Evolutionary conservation across 1,284 basidiomycete genomes (phyloP).

Genomic region (Testicularia cyperi): DNA sequence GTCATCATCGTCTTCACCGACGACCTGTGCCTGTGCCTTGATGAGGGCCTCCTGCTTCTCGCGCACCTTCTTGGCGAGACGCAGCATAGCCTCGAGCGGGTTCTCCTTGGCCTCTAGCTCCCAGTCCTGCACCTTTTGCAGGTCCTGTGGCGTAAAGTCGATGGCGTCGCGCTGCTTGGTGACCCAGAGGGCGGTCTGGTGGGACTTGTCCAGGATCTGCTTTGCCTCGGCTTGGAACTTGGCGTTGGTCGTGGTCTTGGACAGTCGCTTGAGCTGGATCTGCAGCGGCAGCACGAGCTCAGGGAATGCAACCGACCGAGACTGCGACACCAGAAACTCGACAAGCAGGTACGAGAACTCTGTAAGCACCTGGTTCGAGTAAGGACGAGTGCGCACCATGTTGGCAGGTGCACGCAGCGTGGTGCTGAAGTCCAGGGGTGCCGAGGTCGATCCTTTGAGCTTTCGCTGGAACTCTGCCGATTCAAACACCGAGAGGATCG

Average conservation of each 20-base stretch:
- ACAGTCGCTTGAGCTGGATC: constrained; percentile 61
- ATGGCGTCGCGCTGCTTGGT: constrained; percentile 40
- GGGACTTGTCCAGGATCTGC: constrained; percentile 51
- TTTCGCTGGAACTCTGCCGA: constrained; percentile 74
- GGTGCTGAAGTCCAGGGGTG: constrained; percentile 84
- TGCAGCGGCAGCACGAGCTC: constrained; percentile 84
- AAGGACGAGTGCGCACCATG: constrained; percentile 85
- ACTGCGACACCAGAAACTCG: constrained; percentile 70
- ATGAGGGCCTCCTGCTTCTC: constrained; percentile 53
- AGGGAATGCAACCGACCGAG: constrained; percentile 74
- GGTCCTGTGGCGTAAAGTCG: constrained; percentile 55
- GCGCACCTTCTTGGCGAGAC: constrained; percentile 55
- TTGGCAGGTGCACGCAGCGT: constrained; percentile 83
- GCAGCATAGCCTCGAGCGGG: constrained; percentile 49
- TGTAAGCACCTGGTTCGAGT: constrained; percentile 79
- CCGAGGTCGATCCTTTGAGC: constrained; percentile 82
- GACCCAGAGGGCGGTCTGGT: constrained; percentile 47
- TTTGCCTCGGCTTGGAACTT: constrained; percentile 43
- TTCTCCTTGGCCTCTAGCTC: constrained; percentile 39
- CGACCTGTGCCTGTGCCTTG: constrained; percentile 40
- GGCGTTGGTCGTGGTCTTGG: constrained; percentile 45
- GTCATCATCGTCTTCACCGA: constrained; percentile 33
- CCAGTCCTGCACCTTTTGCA: constrained; percentile 38
- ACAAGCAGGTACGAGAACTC: constrained; percentile 77
- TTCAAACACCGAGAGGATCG: constrained; percentile 81